A percentile compares a stretch with the other conserved stretches of the same genome.
These are phyloP conservation scores for Hysterium pulicare DNA, from an alignment of 2,329 filamentous ascomycete genomes.

Conservation along the genomic window DNA sequence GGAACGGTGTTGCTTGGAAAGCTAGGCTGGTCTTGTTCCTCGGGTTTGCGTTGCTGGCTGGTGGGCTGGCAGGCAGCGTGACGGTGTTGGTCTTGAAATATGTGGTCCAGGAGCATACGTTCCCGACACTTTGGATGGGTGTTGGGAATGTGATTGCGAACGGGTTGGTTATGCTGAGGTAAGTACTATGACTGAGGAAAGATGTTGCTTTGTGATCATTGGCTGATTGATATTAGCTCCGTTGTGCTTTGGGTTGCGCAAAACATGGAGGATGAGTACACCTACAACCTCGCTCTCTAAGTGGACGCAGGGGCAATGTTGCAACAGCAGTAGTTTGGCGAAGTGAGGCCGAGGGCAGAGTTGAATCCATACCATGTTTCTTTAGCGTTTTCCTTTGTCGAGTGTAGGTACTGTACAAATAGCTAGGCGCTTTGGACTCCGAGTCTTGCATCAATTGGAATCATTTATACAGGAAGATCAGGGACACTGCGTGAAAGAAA, in stretches of 20 bases:
- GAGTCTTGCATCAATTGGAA: background rate
- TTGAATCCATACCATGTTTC: background rate
- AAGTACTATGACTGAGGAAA: constrained; percentile 30
- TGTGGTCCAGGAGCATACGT: constrained; percentile 56
- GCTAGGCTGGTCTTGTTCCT: constrained; percentile 65
- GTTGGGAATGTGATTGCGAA: constrained; percentile 65
- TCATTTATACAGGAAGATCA: too few species aligned
- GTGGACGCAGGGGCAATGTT: background rate
- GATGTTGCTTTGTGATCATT: background rate
- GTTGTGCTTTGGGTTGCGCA: constrained; percentile 67
- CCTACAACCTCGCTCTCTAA: constrained; percentile 64
- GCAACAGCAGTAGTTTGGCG: too few species aligned
- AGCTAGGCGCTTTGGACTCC: constrained; percentile 2
- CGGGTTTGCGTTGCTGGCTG: constrained; percentile 66
- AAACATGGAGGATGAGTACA: constrained; percentile 72
- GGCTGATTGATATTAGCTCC: constrained; percentile 43
- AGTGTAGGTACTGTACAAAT: background rate
- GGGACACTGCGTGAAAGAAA: too few species aligned
- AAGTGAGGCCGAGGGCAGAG: background rate
- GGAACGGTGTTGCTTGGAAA: constrained; percentile 67
- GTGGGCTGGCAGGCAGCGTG: constrained; percentile 64
- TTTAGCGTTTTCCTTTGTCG: background rate
- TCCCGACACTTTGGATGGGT: constrained; percentile 64
- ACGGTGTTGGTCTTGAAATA: constrained; percentile 68
- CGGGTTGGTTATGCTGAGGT: constrained; percentile 65